Base-by-base conservation (phyloP, 768 basidiomycete genomes). In the Russula sp. region DNA sequence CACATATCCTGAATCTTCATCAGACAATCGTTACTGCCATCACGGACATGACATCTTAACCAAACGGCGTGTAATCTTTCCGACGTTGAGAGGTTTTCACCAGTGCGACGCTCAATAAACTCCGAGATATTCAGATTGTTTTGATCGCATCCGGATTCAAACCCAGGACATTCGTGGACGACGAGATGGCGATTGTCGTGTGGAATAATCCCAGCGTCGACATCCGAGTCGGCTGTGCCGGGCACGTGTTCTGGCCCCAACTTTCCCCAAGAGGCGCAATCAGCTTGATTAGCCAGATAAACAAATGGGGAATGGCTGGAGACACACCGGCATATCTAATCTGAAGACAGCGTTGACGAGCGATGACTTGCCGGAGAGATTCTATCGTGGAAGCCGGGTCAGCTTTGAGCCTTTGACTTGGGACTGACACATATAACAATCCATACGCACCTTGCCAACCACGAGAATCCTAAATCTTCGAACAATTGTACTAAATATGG, bases 11-110 rank as follows among this genome's bases (percentile, higher is more conserved):
- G 46, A 18, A 2, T 0, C 4, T 30, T 51, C 13, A 11, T 53
- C 20, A 38, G 42, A 0, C 3, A 24, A 7, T 13, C 20, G 7
- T 7, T 16, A 22, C 2, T 3, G 30, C 9, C 16, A n/a, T 46
- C 22, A 20, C 3, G 28, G 38, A 28, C 9, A 44, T 20, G 11
- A 9, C 34, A 28, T 28, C 5, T 44, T 22, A 42, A 63, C 62
- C 62, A 63, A 11, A 63, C 16, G 0, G 51, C 57, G 24, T 63
- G 62, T 36, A 63, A 28, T 46, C 51, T 63, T 34, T 63, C 57
- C 9, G 42, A 50, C 14, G 42, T 22, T 18, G 40, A 11, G 30
- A 16, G 14, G 22, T 5, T 53, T 8, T 20, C 0, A n/a, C 30
- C 32, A 18, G 51, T 36, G 34, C 42, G 42, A 8, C 7, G 2